A percentile compares a stretch with the other conserved stretches of the same genome.
These are phyloP conservation scores for Plasmopara viticola DNA, from an alignment of 352 stramenopile species.

Conservation along the genomic window DNA sequence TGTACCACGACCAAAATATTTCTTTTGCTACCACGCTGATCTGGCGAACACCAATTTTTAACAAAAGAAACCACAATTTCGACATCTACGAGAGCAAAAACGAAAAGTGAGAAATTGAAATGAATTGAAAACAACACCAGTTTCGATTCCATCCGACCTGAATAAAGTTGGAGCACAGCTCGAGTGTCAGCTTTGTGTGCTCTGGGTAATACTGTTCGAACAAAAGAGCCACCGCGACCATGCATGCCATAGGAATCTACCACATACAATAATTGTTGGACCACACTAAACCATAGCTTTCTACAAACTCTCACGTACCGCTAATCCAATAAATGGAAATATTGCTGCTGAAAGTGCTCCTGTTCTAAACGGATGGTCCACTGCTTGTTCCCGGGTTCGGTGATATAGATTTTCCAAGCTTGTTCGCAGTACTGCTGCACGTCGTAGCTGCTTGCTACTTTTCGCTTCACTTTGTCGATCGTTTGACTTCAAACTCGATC, in stretches of 20 bases:
- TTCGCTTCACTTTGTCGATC: conserved; percentile 1
- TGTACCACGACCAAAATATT: conserved; percentile 64
- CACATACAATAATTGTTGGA: background rate
- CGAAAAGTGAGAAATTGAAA: conserved; percentile 9
- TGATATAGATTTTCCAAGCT: conserved; percentile 42
- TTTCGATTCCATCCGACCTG: conserved; percentile 28
- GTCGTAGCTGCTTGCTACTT: conserved; percentile 13
- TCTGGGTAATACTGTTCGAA: conserved; percentile 80
- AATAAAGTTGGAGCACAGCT: conserved; percentile 66
- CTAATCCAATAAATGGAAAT: conserved; percentile 75
- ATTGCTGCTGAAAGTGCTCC: conserved; percentile 49
- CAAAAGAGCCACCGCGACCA: conserved; percentile 62
- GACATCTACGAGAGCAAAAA: conserved; percentile 44
- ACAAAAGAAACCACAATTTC: conserved; percentile 67
- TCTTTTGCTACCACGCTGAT: conserved; percentile 55
- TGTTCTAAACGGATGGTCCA: conserved; percentile 54
- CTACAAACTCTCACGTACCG: conserved; percentile 27
- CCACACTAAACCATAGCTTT: too few species aligned
- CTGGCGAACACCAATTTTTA: conserved; percentile 73
- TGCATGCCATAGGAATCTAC: conserved; percentile 69
- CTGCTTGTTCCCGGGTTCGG: conserved; percentile 32
- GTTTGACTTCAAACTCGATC: conserved; percentile 3
- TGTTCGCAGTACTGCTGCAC: conserved; percentile 33
- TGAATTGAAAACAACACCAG: too few species aligned
- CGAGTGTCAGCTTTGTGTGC: conserved; percentile 54